Percentiles rank a stretch among this genome's conserved stretches.
Conservation (phyloP, 2,329 filamentous ascomycete species). For the Nemania sp. region DNA sequence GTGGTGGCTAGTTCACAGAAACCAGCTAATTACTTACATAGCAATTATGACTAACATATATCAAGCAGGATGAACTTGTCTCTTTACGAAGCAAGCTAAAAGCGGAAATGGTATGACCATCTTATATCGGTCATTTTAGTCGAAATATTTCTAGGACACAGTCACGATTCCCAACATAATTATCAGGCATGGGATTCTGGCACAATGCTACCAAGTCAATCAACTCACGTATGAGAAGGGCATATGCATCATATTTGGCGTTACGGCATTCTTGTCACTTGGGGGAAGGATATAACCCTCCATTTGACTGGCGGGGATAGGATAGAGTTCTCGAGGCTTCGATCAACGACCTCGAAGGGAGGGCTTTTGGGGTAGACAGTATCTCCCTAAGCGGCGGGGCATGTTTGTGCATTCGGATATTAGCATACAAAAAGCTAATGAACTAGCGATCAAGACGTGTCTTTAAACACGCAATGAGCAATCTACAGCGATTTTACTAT, state of each 20-base stretch:
- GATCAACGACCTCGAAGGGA: constrained; percentile 14
- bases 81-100: constrained; percentile 49
- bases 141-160: neutral
- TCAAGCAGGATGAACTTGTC: constrained; percentile 50
- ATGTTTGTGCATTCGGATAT: constrained; percentile 13
- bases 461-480: constrained; percentile 6
- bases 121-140: constrained; percentile 13
- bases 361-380: constrained; percentile 16
- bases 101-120: constrained; percentile 44
- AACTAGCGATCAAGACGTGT: constrained; percentile 14
- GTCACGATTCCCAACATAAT: neutral
- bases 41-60: constrained; percentile 41
- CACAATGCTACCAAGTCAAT: constrained; percentile 11
- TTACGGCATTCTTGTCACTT: constrained; percentile 31
- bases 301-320: constrained; percentile 28
- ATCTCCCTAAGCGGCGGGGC: constrained; percentile 10
- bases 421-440: constrained; percentile 12
- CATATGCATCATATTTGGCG: constrained; percentile 39
- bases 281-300: constrained; percentile 15
- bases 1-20: constrained; percentile 48
- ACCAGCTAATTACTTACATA: neutral
- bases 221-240: constrained; percentile 22
- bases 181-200: neutral
- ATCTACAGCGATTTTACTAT: neutral
- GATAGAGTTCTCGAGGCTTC: constrained; percentile 32